Conservation (phyloP, 208 protist genomes). For the Acanthamoeba comandoni region DNA sequence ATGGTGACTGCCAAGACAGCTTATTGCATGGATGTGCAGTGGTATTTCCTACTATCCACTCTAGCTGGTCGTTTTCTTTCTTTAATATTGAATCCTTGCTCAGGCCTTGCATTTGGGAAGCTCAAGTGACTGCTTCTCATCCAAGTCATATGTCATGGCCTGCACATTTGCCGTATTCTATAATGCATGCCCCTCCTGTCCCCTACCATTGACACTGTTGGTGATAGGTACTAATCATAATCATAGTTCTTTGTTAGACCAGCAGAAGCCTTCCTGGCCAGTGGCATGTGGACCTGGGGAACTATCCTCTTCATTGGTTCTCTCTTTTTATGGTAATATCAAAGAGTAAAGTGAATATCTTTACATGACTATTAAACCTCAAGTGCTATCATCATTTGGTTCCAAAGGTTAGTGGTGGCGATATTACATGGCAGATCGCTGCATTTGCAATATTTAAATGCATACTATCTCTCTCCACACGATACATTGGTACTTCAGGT, state of each 20-base stretch:
- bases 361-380: too few species aligned
- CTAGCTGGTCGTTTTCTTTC: too few species aligned
- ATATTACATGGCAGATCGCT: constrained; percentile 9
- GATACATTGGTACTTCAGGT: constrained; percentile 8
- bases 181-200: neutral
- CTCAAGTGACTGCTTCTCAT: constrained; percentile 30
- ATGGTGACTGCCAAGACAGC: too few species aligned
- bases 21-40: too few species aligned
- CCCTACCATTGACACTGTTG: too few species aligned
- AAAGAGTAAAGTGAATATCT: too few species aligned
- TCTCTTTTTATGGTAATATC: constrained; percentile 6
- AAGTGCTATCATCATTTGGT: neutral
- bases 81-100: neutral
- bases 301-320: constrained; percentile 33
- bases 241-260: constrained; percentile 36
- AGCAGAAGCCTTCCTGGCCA: neutral
- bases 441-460: constrained; percentile 21
- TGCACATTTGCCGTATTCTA: constrained; percentile 41
- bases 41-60: too few species aligned
- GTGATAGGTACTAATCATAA: neutral
- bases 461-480: constrained; percentile 23
- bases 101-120: neutral
- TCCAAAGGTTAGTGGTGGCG: neutral
- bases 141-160: constrained; percentile 27
- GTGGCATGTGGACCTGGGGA: constrained; percentile 45